Evolutionary conservation across 306 rosid species (phyloP).

Genomic region (Lagenaria siceraria): DNA sequence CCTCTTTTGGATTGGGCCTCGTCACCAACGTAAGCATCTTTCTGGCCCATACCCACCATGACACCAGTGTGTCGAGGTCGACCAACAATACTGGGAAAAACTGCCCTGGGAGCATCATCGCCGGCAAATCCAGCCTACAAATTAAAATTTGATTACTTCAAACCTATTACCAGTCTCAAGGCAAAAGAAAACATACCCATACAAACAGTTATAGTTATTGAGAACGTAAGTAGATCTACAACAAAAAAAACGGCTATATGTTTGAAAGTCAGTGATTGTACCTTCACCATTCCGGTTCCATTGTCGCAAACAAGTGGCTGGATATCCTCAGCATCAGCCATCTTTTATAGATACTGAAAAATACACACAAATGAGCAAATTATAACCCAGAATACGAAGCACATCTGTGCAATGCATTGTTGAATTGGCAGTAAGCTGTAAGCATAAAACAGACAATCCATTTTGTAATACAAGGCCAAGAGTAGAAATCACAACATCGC

Average conservation of each 20-base stretch:
- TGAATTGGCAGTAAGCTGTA: neutral
- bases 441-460: neutral
- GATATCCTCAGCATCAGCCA: conserved; percentile 93
- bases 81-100: conserved; percentile 93
- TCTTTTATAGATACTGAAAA: conserved; percentile 26
- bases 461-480: neutral
- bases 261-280: conserved; percentile 5
- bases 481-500: neutral
- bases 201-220: neutral
- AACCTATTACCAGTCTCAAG: neutral
- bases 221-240: neutral
- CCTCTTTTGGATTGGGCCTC: conserved; percentile 98
- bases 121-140: conserved; percentile 91
- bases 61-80: conserved; percentile 96
- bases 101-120: conserved; percentile 98
- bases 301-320: conserved; percentile 97
- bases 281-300: conserved; percentile 99
- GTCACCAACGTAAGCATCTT: conserved; percentile 96
- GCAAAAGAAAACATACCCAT: neutral
- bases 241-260: neutral
- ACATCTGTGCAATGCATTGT: neutral
- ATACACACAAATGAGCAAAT: neutral
- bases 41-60: conserved; percentile 99
- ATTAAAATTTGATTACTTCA: neutral
- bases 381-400: neutral